Evolutionary conservation across 2,329 filamentous ascomycete genomes (phyloP), one percentile per base, ranked within the genome.

Genomic region (Anisogramma anomala): DNA sequence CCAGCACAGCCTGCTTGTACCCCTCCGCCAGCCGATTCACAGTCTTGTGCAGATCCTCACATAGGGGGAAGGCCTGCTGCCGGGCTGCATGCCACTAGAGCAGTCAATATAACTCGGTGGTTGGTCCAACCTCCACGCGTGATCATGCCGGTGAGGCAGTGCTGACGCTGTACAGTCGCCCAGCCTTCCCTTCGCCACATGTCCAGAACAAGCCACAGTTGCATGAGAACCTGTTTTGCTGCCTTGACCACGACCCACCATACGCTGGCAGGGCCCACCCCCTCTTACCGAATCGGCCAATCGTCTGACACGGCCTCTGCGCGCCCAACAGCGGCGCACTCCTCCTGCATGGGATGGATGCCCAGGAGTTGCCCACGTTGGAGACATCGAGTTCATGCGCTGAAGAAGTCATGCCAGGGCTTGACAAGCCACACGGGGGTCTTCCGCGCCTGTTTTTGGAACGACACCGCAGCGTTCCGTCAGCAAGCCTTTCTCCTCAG

Each of bases 171-270:
- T n/a, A n/a, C n/a, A n/a, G n/a, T n/a, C n/a, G n/a, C n/a, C n/a
- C n/a, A n/a, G n/a, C n/a, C n/a, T 41, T 39, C 9, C 42, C 39
- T 46, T 48, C 43, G 46, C 44, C 43, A 48, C 46, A 44, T 18
- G 28, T 25, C 38, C 33, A 39, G 32, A 23, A 38, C 47, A 46
- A 49, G 48, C 48, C 48, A 49, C 48, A 49, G 39, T 38, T 41
- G 25, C 13, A 32, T 38, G 37, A 48, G 39, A 50, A 49, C 49
- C 49, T 45, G 49, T 50, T 50, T 50, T 27, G 40, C 37, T 28
- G 38, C 36, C 35, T 19, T 17, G 32, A 15, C 30, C 10, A 39
- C 19, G 34, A 32, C 31, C 37, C 33, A 44, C 44, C 37, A 43
- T 30, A 44, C 45, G 36, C 26, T 44, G 44, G 26, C 23, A 35